Conservation (phyloP, 305 asterid genomes). For the Fraxinus sp. region DNA sequence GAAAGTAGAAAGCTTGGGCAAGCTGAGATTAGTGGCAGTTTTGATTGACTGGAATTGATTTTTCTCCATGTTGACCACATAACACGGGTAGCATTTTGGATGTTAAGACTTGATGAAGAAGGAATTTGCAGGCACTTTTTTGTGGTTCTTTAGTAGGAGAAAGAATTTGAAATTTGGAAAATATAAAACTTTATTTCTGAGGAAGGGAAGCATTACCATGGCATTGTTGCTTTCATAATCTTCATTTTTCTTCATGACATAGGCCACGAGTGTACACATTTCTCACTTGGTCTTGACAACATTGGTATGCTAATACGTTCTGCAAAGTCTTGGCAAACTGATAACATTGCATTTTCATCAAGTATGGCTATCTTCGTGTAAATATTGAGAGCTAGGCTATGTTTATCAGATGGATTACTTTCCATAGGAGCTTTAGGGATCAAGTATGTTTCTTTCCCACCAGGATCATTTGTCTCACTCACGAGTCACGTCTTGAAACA, state of each 20-base stretch:
- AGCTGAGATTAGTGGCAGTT: neutral
- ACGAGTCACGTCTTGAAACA: conserved; percentile 2
- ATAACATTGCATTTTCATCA: neutral
- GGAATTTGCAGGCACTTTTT: neutral
- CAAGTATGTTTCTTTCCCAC: neutral
- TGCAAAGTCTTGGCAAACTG: neutral
- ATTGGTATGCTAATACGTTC: neutral
- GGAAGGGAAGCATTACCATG: neutral
- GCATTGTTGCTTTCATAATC: neutral
- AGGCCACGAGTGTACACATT: neutral
- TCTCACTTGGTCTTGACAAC: neutral
- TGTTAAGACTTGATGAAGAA: neutral
- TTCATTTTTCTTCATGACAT: neutral
- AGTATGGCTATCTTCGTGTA: neutral
- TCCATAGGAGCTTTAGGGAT: neutral
- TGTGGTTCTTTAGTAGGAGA: neutral
- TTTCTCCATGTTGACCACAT: neutral
- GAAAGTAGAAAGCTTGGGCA: neutral
- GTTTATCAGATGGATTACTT: neutral
- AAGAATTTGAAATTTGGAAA: neutral
- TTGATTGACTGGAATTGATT: neutral
- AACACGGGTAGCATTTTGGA: neutral
- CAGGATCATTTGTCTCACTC: neutral
- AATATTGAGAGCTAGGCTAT: neutral
- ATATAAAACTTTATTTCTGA: neutral